Conservation (phyloP, 2,329 filamentous ascomycete genomes). For the Talaromyces sp. region DNA sequence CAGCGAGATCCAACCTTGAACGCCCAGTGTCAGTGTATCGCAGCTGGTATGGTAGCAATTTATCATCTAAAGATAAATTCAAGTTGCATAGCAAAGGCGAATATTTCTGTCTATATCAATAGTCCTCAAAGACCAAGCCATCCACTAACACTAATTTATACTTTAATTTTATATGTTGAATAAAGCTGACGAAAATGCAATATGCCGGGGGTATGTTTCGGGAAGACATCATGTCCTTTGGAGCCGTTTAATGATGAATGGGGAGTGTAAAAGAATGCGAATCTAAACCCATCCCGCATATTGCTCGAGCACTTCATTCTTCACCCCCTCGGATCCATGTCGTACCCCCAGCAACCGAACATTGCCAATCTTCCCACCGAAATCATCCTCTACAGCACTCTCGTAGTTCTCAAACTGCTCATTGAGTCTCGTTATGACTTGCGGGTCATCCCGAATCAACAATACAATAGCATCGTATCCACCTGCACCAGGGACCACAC, state of each 20-base stretch:
- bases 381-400: conserved; percentile 47
- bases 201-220: no score
- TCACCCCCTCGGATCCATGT: conserved; percentile 50
- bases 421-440: conserved; percentile 63
- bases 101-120: no score
- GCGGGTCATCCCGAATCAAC: conserved; percentile 72
- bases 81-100: no score
- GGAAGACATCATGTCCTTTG: no score
- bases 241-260: no score
- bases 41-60: no score
- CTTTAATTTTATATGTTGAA: not conserved
- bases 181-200: no score
- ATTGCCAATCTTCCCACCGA: conserved; percentile 49
- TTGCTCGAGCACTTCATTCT: conserved; percentile 42
- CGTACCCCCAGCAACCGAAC: conserved; percentile 49
- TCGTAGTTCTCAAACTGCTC: conserved; percentile 69
- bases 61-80: no score
- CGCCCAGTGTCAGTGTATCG: no score
- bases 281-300: conserved; percentile 43
- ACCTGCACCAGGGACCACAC: conserved; percentile 90
- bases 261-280: not conserved
- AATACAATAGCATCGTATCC: conserved; percentile 89
- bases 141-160: no score
- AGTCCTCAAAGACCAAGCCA: no score
- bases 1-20: no score